Conservation (phyloP, 2,329 filamentous ascomycete genomes). For the Beauveria bassiana region DNA sequence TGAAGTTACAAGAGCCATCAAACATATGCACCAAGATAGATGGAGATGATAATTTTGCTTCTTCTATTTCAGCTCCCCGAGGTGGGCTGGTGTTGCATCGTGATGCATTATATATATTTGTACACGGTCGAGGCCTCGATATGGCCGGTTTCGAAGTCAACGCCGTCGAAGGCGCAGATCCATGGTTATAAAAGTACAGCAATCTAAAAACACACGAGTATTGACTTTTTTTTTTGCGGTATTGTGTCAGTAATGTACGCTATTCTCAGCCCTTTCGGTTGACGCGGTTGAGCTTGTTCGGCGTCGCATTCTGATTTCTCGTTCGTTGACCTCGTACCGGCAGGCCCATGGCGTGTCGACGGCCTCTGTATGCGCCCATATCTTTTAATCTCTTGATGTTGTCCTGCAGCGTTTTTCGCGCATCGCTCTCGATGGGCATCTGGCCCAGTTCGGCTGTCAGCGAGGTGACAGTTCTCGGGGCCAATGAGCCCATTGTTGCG, state of each 20-base stretch:
- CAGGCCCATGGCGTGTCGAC: constrained; percentile 84
- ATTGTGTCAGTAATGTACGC: neutral
- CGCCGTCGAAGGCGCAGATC: neutral
- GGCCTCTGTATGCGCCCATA: constrained; percentile 83
- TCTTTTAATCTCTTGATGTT: constrained; percentile 83
- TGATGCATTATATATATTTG: constrained; percentile 1
- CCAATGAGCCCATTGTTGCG: constrained; percentile 67
- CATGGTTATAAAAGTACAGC: constrained; percentile 3
- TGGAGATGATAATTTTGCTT: neutral
- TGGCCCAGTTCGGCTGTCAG: constrained; percentile 78
- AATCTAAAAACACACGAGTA: neutral
- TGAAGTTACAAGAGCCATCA: neutral
- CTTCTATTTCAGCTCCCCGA: neutral
- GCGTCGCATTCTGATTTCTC: constrained; percentile 59
- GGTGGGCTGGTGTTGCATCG: neutral
- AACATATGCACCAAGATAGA: neutral
- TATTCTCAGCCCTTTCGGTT: constrained; percentile 28
- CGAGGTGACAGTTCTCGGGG: constrained; percentile 68
- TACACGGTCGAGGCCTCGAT: neutral
- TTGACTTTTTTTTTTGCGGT: neutral
- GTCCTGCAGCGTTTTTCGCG: constrained; percentile 67
- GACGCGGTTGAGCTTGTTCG: constrained; percentile 54
- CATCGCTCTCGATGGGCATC: constrained; percentile 91
- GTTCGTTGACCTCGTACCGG: constrained; percentile 89
- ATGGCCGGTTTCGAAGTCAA: neutral